Evolutionary conservation across 768 basidiomycete species (phyloP), one percentile per base, ranked within the genome.

Genomic region (Kwoniella heveanensis): DNA sequence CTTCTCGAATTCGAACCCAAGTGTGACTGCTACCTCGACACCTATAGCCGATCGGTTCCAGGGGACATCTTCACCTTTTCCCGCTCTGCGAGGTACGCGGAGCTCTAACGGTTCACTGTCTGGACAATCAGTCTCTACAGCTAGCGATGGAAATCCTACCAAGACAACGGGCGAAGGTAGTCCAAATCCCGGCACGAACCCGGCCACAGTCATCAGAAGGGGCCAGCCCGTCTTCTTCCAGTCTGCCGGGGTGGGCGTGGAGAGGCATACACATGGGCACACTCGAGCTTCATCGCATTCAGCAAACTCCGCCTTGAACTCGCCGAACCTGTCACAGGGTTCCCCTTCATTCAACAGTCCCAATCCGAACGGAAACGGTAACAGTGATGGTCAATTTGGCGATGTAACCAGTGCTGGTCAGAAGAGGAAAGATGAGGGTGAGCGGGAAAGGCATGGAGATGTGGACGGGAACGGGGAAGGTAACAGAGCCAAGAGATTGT

Each of bases 11-110:
- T 25, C 66, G 19, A 24, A 49, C 21, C n/a, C 52, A 19, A 19
- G 39, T 44, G 39, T 17, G 39, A 44, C 10, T 44, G 13, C 57
- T 5, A 70, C 69, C 0, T 49, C 66, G n/a, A 76, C 74, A 1
- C 74, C 74, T n/a, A 76, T 76, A 22, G 74, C 74, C 6, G 74
- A 76, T 54, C 63, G 59, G 27, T 76, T 73, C 26, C 47, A 68
- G 22, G 49, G 62, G 21, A 65, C 71, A 4, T 63, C 64, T 13
- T 49, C 58, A 2, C 37, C 50, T 3, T 57, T 70, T 6, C 69
- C 69, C 2, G 30, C 70, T 0, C 52, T 70, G 0, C 59, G 66
- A 2, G 37, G 12, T 2, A 6, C 15, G 21, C 57, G 59, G 49
- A 64, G 60, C 21, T 69, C 71, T 9, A 62, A 60, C 12, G 64